These are phyloP conservation scores for Arthrinium puccinioides DNA, from an alignment of 2,329 filamentous ascomycete genomes.

Conservation along the genomic window DNA sequence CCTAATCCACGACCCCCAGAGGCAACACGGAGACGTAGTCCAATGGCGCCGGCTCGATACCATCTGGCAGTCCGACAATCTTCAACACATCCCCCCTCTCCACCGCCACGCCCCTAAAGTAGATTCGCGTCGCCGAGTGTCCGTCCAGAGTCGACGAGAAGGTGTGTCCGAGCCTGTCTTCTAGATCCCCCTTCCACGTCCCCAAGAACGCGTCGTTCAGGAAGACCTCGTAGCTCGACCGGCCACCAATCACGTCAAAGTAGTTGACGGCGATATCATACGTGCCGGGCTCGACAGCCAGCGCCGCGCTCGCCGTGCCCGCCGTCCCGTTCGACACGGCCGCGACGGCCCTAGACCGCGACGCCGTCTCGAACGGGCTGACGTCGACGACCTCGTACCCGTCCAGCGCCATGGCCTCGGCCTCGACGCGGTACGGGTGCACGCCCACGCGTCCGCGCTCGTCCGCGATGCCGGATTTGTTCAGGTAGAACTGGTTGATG, in stretches of 20 bases:
- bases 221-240: constrained; percentile 45
- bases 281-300: constrained; percentile 37
- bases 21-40: constrained; percentile 62
- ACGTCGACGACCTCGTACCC: constrained; percentile 50
- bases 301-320: constrained; percentile 37
- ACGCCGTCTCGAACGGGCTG: constrained; percentile 53
- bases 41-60: constrained; percentile 55
- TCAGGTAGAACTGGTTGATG: constrained; percentile 57
- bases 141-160: constrained; percentile 54
- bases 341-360: constrained; percentile 46
- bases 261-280: constrained; percentile 63
- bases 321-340: constrained; percentile 43
- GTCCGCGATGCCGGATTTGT: constrained; percentile 54
- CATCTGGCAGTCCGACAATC: constrained; percentile 46
- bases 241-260: constrained; percentile 54
- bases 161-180: constrained; percentile 51
- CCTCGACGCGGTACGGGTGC: constrained; percentile 61
- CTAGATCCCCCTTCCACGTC: constrained; percentile 52
- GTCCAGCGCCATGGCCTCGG: constrained; percentile 54
- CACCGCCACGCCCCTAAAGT: constrained; percentile 28
- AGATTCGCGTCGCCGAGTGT: constrained; percentile 56
- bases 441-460: constrained; percentile 46
- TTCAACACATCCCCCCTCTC: constrained; percentile 19
- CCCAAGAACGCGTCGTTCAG: constrained; percentile 47
- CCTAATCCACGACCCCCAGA: constrained; percentile 45